These are phyloP conservation scores for Candida chauliodis DNA, from an alignment of 805 yeast species.

Conservation along the genomic window DNA sequence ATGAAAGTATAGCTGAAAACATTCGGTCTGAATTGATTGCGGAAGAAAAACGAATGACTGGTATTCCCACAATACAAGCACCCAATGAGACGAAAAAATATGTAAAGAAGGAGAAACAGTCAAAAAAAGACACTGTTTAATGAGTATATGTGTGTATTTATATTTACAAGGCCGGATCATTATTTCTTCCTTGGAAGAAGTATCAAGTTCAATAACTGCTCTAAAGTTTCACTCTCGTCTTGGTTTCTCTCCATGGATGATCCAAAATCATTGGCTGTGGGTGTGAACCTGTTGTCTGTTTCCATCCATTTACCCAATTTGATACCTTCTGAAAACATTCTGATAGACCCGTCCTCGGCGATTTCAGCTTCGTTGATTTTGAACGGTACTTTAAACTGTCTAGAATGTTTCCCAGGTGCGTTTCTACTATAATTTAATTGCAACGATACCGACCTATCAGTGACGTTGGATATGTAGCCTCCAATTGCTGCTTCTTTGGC, in stretches of 20 bases:
- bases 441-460: slow-evolving; percentile 33
- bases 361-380: slow-evolving; percentile 37
- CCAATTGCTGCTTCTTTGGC: slow-evolving; percentile 52
- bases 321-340: slow-evolving; percentile 37
- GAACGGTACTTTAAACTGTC: slow-evolving; percentile 43
- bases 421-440: slow-evolving; percentile 39
- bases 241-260: slow-evolving; percentile 33
- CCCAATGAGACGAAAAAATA: slow-evolving; percentile 13
- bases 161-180: slow-evolving; percentile 11
- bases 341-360: slow-evolving; percentile 33
- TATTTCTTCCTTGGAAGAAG: slow-evolving; percentile 8
- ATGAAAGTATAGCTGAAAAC: slow-evolving; percentile 62
- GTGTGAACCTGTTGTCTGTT: slow-evolving; percentile 18
- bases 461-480: slow-evolving; percentile 37
- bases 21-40: slow-evolving; percentile 54
- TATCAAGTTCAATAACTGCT: slow-evolving; percentile 24
- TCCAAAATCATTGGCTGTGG: slow-evolving; percentile 30
- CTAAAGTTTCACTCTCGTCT: slow-evolving; percentile 20
- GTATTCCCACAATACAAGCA: slow-evolving; percentile 20
- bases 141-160: not conserved
- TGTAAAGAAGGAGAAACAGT: slow-evolving; percentile 30
- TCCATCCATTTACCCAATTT: slow-evolving; percentile 39
- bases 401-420: slow-evolving; percentile 38
- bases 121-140: slow-evolving; percentile 19
- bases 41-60: slow-evolving; percentile 48